A percentile compares a stretch with the other conserved stretches of the same genome.
phyloP scores from a whole-genome alignment of 2,329 filamentous ascomycete genomes.

The Colletotrichum phormii region DNA sequence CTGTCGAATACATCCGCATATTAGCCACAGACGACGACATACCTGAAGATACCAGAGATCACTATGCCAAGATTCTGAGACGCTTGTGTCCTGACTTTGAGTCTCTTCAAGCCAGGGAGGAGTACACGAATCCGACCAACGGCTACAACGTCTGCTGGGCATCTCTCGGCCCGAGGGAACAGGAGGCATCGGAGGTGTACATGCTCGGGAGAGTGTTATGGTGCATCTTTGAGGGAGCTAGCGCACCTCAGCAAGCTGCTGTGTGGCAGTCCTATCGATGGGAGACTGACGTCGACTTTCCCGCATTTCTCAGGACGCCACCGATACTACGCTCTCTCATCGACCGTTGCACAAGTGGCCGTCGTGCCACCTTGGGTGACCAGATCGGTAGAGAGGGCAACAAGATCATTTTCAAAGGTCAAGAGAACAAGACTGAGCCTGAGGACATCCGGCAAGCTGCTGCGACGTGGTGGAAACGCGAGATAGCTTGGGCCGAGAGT shows the following conservation, averaged over 20 bases:
- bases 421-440: conserved; percentile 47
- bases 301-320: conserved; percentile 61
- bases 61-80: conserved; percentile 55
- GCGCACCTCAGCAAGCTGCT: conserved; percentile 66
- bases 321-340: conserved; percentile 58
- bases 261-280: conserved; percentile 70
- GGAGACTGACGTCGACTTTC: conserved; percentile 68
- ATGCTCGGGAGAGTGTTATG: conserved; percentile 72
- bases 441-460: conserved; percentile 52
- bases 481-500: conserved; percentile 59
- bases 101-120: conserved; percentile 52
- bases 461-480: conserved; percentile 59
- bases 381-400: conserved; percentile 58
- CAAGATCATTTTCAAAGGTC: conserved; percentile 56
- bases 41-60: conserved; percentile 50
- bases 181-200: conserved; percentile 70
- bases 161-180: conserved; percentile 61
- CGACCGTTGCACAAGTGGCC: conserved; percentile 63
- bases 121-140: conserved; percentile 58
- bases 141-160: conserved; percentile 70
- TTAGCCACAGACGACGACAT: conserved; percentile 63
- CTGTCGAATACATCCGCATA: conserved; percentile 67
- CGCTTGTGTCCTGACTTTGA: conserved; percentile 61
- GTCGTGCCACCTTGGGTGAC: conserved; percentile 56
- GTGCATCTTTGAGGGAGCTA: conserved; percentile 72